Base-by-base conservation (phyloP, 2,329 filamentous ascomycete species). In the Diplodia sapinea region DNA sequence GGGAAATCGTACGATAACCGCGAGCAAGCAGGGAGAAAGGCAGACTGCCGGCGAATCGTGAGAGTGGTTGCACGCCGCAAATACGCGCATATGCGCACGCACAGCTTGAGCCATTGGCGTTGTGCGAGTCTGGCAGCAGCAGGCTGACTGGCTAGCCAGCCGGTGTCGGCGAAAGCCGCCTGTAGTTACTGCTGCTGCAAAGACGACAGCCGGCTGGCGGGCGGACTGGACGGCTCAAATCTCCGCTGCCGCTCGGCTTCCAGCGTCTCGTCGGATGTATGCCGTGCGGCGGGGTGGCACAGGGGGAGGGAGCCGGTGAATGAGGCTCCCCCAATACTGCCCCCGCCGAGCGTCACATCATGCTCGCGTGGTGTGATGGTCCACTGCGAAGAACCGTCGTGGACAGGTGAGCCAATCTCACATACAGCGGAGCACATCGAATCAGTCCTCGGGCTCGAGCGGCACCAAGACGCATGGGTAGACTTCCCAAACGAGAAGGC, bases 341-440 rank as follows among this genome's bases (percentile, higher is more conserved):
- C 26, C 57, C 33, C 33, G 33, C 33, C 33, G 11, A 6, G 57
- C 57, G 40, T 33, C 29, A 51, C n/a, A 23, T 51, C 26, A 62
- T 51, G 43, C 59, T 31, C 47, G 59, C 31, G 47, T 63, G 59
- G 59, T 63, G 59, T 63, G 59, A 63, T 63, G 59, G 15, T 12
- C 40, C 29, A 36, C 54, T 57, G 36, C 54, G 54, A 57, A 57
- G 57, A 49, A 29, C 17, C 26, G 57, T 49, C 11, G 57, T 61
- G 38, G 54, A 57, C 55, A n/a, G 38, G 20, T 36, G 55, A 43
- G 33, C 33, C 4, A 8, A 29, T 36, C 23, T 17, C 20, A 59
- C 55, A 29, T 36, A 47, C 26, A 12, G 15, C 40, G n/a, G 26
- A 49, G 57, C 40, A 61, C 57, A 11, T 29, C 29, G 52, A 31